Conservation (phyloP, 169 alveolate species). For the Pseudocohnilembus persalinus region DNA sequence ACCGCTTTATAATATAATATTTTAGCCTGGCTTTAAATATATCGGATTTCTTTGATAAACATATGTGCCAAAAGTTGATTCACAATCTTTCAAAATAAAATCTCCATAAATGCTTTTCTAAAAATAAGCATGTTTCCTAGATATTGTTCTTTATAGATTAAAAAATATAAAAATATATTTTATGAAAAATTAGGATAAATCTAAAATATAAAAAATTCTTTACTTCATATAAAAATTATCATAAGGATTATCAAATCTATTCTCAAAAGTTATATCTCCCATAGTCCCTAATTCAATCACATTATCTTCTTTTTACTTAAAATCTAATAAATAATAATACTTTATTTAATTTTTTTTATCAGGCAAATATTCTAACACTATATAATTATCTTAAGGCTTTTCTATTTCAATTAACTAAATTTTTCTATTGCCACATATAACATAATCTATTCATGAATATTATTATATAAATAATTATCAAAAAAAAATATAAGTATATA, state of each 20-base stretch:
- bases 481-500: background rate
- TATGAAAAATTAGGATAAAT: too few relatives aligned
- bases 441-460: background rate
- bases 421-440: background rate
- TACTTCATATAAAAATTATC: background rate
- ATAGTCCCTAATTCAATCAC: background rate
- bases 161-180: background rate
- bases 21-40: too few relatives aligned
- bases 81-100: conserved; percentile 46
- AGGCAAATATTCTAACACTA: background rate
- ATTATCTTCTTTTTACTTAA: too few relatives aligned
- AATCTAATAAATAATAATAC: background rate
- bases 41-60: background rate
- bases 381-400: background rate
- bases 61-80: conserved; percentile 61
- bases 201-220: background rate
- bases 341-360: too few relatives aligned
- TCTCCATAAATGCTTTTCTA: conserved; percentile 19
- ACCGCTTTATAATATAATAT: background rate
- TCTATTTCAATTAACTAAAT: background rate
- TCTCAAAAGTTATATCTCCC: background rate
- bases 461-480: conserved; percentile 13
- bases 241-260: too few relatives aligned
- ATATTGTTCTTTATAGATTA: conserved; percentile 52
- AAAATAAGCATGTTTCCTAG: conserved; percentile 58